These are phyloP conservation scores for Amphichorda felina DNA, from an alignment of 2,329 filamentous ascomycete genomes.

Conservation along the genomic window DNA sequence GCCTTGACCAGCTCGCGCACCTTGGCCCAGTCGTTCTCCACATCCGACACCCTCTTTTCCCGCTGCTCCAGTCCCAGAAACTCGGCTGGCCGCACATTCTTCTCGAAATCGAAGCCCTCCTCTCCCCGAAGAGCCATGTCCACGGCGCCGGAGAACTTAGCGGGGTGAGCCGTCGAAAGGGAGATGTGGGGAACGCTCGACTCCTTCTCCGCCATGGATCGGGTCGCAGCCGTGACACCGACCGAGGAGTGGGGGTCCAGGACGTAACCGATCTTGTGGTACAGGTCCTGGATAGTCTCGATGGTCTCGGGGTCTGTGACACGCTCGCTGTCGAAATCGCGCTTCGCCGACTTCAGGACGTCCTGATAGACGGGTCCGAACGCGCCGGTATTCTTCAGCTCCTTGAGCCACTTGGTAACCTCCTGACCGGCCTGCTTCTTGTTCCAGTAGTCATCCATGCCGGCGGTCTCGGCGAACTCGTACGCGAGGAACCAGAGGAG, in stretches of 20 bases:
- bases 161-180: conserved; percentile 87
- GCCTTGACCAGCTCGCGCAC: conserved; percentile 65
- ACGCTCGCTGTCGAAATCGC: conserved; percentile 71
- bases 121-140: conserved; percentile 25
- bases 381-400: conserved; percentile 70
- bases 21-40: conserved; percentile 60
- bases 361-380: conserved; percentile 67
- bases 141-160: conserved; percentile 84
- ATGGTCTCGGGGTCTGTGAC: conserved; percentile 57
- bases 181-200: conserved; percentile 58
- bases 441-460: conserved; percentile 54
- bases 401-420: conserved; percentile 65
- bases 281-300: conserved; percentile 46
- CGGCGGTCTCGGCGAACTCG: conserved; percentile 47
- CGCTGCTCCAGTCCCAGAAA: conserved; percentile 69
- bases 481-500: conserved; percentile 88
- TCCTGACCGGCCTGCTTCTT: conserved; percentile 62
- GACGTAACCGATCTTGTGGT: conserved; percentile 58
- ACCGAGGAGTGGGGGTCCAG: conserved; percentile 91
- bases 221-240: conserved; percentile 63
- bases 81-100: conserved; percentile 66
- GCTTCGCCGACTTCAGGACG: conserved; percentile 58
- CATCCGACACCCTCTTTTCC: conserved; percentile 60
- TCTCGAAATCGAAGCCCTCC: conserved; percentile 43
- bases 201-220: conserved; percentile 48